These are phyloP conservation scores for Suhomyces prunicola DNA, from an alignment of 805 yeast species.

Conservation along the genomic window DNA sequence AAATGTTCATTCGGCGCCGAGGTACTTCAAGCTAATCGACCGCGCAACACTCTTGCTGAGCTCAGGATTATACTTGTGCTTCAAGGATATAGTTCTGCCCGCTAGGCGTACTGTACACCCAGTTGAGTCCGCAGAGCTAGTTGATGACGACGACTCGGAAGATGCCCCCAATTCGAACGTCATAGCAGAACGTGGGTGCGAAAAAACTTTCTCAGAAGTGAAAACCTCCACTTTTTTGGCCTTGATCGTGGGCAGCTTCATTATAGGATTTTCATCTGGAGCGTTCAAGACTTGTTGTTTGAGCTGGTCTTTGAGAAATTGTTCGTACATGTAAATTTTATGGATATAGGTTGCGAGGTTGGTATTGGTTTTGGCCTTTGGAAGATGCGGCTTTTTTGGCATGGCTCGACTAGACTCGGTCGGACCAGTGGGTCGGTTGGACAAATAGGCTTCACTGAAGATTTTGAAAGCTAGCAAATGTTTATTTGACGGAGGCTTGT, in stretches of 20 bases:
- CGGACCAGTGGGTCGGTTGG: background rate
- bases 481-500: constrained; percentile 8
- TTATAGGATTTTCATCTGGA: background rate
- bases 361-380: constrained; percentile 23
- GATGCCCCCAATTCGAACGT: background rate
- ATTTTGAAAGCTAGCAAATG: constrained; percentile 5
- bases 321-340: constrained; percentile 17
- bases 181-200: background rate
- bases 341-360: constrained; percentile 23
- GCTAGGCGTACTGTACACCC: background rate
- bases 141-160: background rate
- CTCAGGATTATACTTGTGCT: constrained; percentile 7
- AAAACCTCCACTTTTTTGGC: background rate
- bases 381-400: constrained; percentile 15
- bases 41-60: background rate
- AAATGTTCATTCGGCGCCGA: background rate
- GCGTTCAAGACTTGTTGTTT: background rate
- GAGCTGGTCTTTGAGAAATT: constrained; percentile 1
- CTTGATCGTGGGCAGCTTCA: background rate
- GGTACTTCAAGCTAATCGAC: background rate
- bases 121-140: background rate
- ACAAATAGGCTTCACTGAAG: background rate
- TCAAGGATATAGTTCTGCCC: constrained; percentile 4
- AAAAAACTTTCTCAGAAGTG: background rate
- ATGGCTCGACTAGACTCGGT: background rate